Evolutionary conservation across 352 stramenopile genomes (phyloP).

Genomic region (Phytophthora aleatoria): DNA sequence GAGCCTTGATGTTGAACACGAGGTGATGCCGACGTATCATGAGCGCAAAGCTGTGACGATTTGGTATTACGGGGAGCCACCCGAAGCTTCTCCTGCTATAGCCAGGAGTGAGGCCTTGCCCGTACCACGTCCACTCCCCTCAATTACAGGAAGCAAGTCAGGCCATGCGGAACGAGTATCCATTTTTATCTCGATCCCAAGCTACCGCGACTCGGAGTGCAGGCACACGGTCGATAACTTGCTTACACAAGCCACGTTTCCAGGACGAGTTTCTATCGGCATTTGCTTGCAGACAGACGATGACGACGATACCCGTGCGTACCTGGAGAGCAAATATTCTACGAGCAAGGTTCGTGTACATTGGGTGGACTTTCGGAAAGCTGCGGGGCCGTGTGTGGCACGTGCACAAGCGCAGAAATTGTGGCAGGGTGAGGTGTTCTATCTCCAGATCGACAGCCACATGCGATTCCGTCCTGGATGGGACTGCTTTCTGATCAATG

Average conservation of each 20-base stretch:
- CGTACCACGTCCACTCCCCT: conserved; percentile 12
- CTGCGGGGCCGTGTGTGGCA: conserved; percentile 91
- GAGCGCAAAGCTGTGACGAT: conserved; percentile 93
- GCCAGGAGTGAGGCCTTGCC: not conserved
- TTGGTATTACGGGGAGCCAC: conserved; percentile 90
- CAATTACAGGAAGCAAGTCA: not conserved
- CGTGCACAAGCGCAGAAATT: conserved; percentile 80
- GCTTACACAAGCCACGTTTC: conserved; percentile 58
- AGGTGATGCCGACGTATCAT: conserved; percentile 81
- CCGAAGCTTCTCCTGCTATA: not conserved
- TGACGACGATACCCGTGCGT: conserved; percentile 42
- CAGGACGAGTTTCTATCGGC: conserved; percentile 79
- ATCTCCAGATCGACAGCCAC: conserved; percentile 96
- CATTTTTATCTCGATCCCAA: conserved; percentile 95
- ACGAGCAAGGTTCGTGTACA: conserved; percentile 47
- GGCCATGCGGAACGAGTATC: conserved; percentile 21
- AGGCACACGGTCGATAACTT: conserved; percentile 84
- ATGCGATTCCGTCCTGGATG: conserved; percentile 88
- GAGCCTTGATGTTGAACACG: conserved; percentile 91
- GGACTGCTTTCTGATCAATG: conserved; percentile 90
- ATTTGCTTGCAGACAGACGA: conserved; percentile 88
- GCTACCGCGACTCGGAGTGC: conserved; percentile 92
- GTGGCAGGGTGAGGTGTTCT: conserved; percentile 85
- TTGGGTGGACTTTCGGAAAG: conserved; percentile 71
- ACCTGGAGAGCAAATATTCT: conserved; percentile 46